Evolutionary conservation across 1,284 basidiomycete genomes (phyloP), one percentile per base, ranked within the genome.

Genomic region (Cryptococcus sp.): DNA sequence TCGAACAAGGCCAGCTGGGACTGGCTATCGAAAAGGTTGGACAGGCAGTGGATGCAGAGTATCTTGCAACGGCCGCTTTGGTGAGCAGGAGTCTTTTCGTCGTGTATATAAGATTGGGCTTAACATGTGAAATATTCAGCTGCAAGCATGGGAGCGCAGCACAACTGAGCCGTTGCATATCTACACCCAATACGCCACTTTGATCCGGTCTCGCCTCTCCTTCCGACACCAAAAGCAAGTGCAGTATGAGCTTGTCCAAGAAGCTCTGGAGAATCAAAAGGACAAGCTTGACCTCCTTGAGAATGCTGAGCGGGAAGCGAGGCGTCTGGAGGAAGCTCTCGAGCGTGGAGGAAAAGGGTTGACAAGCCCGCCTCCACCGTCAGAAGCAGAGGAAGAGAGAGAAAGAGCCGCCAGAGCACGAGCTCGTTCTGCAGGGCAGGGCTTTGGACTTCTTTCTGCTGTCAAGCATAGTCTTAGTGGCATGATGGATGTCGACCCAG

Each of bases 141-240:
- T 95, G 4, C 91, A 93, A 82, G 88, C 91, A 60, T 86, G 95
- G 67, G 93, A 97, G 77, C 86, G 91, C 72, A 88, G 87, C 69
- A 96, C 93, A 83, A 91, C 92, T 16, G 96, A 99, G 75, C 96
- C 96, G 3, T 78, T 99, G 51, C 90, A 96, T 71, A 94, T 97
- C 73, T 99, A 99, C 78, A 83, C 88, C 41, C 95, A 99, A 77
- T 99, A 98, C 73, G 93, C 91, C 8, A 82, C 85, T 13, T 93
- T 98, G 68, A 96, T 99, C 80, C 94, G 92, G 81, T 90, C 90
- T 71, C 82, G 98, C 22, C 85, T 99, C 51, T 87, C 87, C 1
- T 99, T 96, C 80, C 88, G 96, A 35, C 96, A 99, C 77, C 91
- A 95, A 79, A 99, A 99, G 80, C 94, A 99, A 67, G 90, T 95